Evolutionary conservation across 768 basidiomycete genomes (phyloP).

Genomic region (Rhizopogon roseolus): DNA sequence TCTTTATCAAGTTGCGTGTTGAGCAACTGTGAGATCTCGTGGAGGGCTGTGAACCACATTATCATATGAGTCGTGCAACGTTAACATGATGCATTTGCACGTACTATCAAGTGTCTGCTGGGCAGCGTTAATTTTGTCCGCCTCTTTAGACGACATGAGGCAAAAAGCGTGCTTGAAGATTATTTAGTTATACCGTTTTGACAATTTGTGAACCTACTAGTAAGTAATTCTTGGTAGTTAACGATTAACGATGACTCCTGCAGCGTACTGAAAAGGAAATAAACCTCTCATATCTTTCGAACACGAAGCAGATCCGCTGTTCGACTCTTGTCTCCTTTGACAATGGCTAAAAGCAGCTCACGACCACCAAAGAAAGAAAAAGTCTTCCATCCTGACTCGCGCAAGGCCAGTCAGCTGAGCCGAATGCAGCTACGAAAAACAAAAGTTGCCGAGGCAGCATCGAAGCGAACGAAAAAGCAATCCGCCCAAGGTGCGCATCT

Average conservation of each 20-base stretch:
- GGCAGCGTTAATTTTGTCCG: constrained; percentile 57
- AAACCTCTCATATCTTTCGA: neutral
- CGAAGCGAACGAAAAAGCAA: constrained; percentile 55
- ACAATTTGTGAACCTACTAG: no score
- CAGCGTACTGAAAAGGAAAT: neutral
- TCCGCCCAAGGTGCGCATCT: constrained; percentile 42
- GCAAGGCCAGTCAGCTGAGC: constrained; percentile 75
- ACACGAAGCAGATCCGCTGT: no score
- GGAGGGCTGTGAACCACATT: constrained; percentile 50
- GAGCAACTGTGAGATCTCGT: constrained; percentile 84
- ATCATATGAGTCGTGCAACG: constrained; percentile 1
- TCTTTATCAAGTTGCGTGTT: constrained; percentile 88
- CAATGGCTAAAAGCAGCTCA: constrained; percentile 15
- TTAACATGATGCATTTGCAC: constrained; percentile 20
- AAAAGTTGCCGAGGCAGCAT: constrained; percentile 53
- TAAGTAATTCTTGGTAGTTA: no score
- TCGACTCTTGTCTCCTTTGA: neutral
- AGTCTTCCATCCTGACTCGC: constrained; percentile 75
- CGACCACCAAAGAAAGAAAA: constrained; percentile 64
- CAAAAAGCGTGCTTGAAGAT: neutral
- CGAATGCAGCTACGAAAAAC: constrained; percentile 65
- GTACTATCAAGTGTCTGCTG: constrained; percentile 69
- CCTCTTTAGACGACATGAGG: constrained; percentile 41
- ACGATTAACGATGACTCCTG: no score
- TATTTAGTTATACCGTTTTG: neutral